Evolutionary conservation across 2,329 filamentous ascomycete genomes (phyloP), one percentile per base, ranked within the genome.

Genomic region (Bimuria novae-zelandiae): DNA sequence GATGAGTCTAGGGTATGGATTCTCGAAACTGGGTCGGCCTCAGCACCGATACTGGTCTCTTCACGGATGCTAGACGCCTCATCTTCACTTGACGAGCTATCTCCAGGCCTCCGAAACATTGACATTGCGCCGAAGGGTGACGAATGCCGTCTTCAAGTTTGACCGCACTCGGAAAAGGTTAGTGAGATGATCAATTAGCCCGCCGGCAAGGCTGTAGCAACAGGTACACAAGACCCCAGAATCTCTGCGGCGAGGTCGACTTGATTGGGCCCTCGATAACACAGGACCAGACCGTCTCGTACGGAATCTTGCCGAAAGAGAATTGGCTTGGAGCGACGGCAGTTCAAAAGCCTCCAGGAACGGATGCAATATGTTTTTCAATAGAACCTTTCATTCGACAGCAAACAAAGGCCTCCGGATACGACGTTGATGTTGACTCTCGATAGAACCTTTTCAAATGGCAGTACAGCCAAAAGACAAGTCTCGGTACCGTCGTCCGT

Each of bases 51-150:
- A 11, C 29, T 56, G 17, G 51, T 51, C 14, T 62, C 59, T 11
- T 67, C 60, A n/a, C 56, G 42, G 23, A 60, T 60, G 19, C 62
- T 58, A 22, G 62, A 65, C 2, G 54, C 52, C 27, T 58, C 56
- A 19, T 65, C 67, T 22, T 61, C 64, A 39, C 64, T 69, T 27
- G 70, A 72, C 3, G 69, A 69, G 45, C 62, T 59, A 7, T 72
- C 70, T 47, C 68, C 68, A 12, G 70, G 70, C 48, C 47, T 67
- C 33, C 69, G 68, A 39, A 73, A 73, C 63, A 71, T 63, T 4
- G 69, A 71, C 64, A 67, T 71, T 16, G n/a, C 22, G 37, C 23
- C 16, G 41, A 17, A 14, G 12, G 17, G 14, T 7, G 14, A 14
- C 17, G 37, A 3, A n/a, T n/a, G 36, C n/a, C 39, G 25, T 43